These are phyloP conservation scores for Xenoacremonium recifei DNA, from an alignment of 2,329 filamentous ascomycete species.

Conservation along the genomic window DNA sequence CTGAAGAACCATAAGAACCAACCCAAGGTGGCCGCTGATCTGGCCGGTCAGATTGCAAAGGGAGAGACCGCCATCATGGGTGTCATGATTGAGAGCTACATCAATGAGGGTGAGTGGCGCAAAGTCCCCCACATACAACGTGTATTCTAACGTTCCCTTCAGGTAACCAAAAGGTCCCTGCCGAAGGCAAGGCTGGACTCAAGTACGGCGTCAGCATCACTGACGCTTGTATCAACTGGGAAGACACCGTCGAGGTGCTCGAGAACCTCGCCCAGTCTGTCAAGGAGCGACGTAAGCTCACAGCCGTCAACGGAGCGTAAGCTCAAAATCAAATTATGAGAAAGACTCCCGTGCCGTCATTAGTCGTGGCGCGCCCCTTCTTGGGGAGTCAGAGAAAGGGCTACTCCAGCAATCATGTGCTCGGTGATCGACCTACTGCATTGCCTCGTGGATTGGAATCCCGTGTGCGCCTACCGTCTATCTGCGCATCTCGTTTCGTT, in stretches of 20 bases:
- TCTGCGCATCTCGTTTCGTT: slow-evolving; percentile 15
- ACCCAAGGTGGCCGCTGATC: slow-evolving; percentile 79
- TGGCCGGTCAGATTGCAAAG: slow-evolving; percentile 80
- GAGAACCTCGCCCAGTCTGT: slow-evolving; percentile 78
- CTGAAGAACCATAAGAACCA: slow-evolving; percentile 97
- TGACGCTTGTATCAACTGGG: slow-evolving; percentile 94
- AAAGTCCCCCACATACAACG: background rate
- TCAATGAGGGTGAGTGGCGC: slow-evolving; percentile 73
- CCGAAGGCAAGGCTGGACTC: slow-evolving; percentile 79
- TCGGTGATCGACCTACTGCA: background rate
- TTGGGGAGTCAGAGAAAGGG: slow-evolving; percentile 3
- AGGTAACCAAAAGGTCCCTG: slow-evolving; percentile 86
- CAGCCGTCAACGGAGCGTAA: slow-evolving; percentile 23
- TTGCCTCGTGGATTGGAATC: background rate
- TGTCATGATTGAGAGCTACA: slow-evolving; percentile 98
- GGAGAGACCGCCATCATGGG: slow-evolving; percentile 91
- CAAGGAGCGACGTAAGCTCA: slow-evolving; percentile 49
- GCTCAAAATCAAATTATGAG: background rate
- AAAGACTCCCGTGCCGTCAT: background rate
- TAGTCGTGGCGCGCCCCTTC: background rate
- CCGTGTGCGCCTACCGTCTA: slow-evolving; percentile 5
- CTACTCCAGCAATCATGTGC: slow-evolving; percentile 1
- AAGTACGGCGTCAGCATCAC: slow-evolving; percentile 97
- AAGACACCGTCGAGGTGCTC: slow-evolving; percentile 79
- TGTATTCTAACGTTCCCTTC: slow-evolving; percentile 17